Percentiles rank a stretch among this genome's conserved stretches.
Conservation (phyloP, 345 rosid genomes). For the Geranium rotundifolium region DNA sequence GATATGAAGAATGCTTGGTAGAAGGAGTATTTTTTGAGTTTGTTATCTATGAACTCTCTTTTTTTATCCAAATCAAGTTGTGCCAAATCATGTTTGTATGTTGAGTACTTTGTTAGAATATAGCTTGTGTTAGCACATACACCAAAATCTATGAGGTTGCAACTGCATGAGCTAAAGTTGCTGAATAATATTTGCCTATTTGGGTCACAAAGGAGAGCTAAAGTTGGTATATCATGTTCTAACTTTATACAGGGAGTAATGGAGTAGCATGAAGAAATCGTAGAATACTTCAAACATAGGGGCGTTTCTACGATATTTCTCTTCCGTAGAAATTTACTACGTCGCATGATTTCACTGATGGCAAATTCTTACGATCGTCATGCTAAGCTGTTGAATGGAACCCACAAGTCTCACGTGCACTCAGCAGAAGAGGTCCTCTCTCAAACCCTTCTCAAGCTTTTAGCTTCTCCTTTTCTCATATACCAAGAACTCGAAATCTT, state of each 20-base stretch:
- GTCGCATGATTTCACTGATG: constrained; percentile 75
- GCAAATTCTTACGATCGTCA: constrained; percentile 79
- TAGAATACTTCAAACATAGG: constrained; percentile 68
- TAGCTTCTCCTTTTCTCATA: background rate
- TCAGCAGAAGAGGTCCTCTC: constrained; percentile 62
- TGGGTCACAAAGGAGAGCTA: background rate
- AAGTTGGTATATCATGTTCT: background rate
- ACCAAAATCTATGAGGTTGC: no score
- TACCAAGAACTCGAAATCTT: constrained; percentile 3
- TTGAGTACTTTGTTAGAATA: no score
- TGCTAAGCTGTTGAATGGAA: constrained; percentile 86
- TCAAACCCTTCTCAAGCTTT: background rate
- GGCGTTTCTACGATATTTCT: constrained; percentile 68
- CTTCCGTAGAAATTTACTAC: constrained; percentile 63
- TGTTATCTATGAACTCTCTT: background rate
- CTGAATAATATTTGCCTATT: background rate
- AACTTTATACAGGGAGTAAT: constrained; percentile 54
- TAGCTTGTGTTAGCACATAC: no score
- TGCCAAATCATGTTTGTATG: no score
- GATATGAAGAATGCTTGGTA: no score
- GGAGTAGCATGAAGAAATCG: constrained; percentile 51
- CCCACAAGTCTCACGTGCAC: constrained; percentile 96
- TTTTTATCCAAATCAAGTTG: no score
- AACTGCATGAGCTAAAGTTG: no score
- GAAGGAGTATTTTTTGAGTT: background rate